Evolutionary conservation across 1,284 basidiomycete species (phyloP), one percentile per base, ranked within the genome.

Genomic region (Cutaneotrichosporon spelunceum): DNA sequence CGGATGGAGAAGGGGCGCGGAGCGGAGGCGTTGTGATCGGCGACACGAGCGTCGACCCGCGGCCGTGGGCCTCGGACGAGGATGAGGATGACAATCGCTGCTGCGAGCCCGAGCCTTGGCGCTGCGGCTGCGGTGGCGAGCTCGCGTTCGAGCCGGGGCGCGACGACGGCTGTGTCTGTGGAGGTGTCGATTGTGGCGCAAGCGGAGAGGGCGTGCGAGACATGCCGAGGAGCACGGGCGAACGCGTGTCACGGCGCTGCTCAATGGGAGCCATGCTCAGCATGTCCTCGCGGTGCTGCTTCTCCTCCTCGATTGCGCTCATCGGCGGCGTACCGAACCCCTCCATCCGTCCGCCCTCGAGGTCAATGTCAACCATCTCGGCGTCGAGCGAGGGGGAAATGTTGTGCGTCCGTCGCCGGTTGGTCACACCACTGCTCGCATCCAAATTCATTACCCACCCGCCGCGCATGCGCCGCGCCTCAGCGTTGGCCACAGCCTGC

Each of bases 371-470:
- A 21, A 77, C 78, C 79, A 80, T 79, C 36, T 73, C 77, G 11
- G 66, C 61, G 19, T 77, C 74, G 21, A 66, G 57, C n/a, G 64
- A 61, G 3, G 59, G 61, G 21, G 54, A 57, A 16, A 56, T 52
- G 26, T 47, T 45, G 52, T 64, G 57, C 10, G 49, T 60, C 21
- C 56, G 42, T 39, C 64, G 64, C 23, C 70, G 68, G 44, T 54
- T 21, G 13, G 70, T 66, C 8, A 70, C 66, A 0, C 65, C 68
- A 23, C 61, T 60, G 29, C 64, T 66, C 1, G 71, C 67, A 59
- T 78, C 76, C 24, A 75, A 60, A 54, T 70, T 74, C 78, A 80
- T 78, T 44, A 80, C 72, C 79, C 79, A 80, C 13, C 79, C 79
- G 11, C 79, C 79, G 26, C 79, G 70, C 11, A 80, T 65, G 0